phyloP scores from a whole-genome alignment of 2,329 filamentous ascomycete genomes.

The Aspergillus pseudoterreus region DNA sequence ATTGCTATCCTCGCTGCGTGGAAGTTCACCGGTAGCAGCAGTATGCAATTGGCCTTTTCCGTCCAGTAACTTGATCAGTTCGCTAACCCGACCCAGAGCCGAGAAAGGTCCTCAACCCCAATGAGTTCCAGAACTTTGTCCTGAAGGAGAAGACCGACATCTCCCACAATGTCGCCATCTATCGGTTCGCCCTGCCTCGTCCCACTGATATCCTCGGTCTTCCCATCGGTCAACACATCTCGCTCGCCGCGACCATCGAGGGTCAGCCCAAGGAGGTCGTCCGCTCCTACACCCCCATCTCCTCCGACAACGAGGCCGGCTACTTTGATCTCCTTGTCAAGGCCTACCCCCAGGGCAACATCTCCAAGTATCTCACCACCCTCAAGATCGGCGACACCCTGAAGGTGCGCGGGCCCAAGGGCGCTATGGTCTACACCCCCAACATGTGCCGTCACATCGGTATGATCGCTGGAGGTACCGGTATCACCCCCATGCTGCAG shows the following conservation, averaged over 20 bases:
- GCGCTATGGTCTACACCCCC: slow-evolving; percentile 93
- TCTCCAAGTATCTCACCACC: slow-evolving; percentile 85
- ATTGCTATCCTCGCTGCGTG: slow-evolving; percentile 64
- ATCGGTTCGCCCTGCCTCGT: slow-evolving; percentile 83
- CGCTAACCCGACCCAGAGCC: slow-evolving; percentile 50
- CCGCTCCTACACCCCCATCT: slow-evolving; percentile 89
- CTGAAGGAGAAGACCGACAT: slow-evolving; percentile 92
- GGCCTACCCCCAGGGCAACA: slow-evolving; percentile 95
- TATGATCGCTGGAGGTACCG: slow-evolving; percentile 97
- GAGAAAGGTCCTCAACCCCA: slow-evolving; percentile 80
- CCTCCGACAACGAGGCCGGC: slow-evolving; percentile 81
- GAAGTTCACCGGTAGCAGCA: slow-evolving; percentile 67
- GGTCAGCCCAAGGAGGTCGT: slow-evolving; percentile 79
- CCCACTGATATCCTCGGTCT: slow-evolving; percentile 82
- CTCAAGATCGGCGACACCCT: slow-evolving; percentile 82
- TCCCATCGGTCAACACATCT: slow-evolving; percentile 98
- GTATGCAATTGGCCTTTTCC: neutral
- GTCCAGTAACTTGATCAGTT: slow-evolving; percentile 1
- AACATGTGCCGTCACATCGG: slow-evolving; percentile 96
- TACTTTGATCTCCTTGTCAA: slow-evolving; percentile 97
- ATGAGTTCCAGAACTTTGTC: slow-evolving; percentile 85
- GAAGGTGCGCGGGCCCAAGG: slow-evolving; percentile 90
- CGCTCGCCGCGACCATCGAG: slow-evolving; percentile 77
- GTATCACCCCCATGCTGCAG: slow-evolving; percentile 98
- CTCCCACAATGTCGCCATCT: slow-evolving; percentile 98